Base-by-base conservation (phyloP, 495 filamentous ascomycete genomes). In the Xanthoparmelia taractica region DNA sequence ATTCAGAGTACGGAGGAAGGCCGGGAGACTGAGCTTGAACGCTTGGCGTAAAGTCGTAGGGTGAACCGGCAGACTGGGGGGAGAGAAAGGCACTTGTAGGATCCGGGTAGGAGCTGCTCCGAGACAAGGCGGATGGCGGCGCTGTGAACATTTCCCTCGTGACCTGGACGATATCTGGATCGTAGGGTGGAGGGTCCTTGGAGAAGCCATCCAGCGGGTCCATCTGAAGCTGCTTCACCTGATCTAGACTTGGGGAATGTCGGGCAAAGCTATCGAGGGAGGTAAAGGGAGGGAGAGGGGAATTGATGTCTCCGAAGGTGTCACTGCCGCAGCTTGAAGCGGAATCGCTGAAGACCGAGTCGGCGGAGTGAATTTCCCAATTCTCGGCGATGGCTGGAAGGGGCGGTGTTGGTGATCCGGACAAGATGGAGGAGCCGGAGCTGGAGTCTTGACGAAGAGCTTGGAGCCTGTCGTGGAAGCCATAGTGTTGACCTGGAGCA, bases 1-100 rank as follows among this genome's bases (percentile, higher is more conserved):
- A 84, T 63, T 86, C 83, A 25, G 75, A 75, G 63, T 82, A 85
- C 18, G 71, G 69, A 7, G 83, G 82, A 12, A 80, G 62, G 43
- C 63, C 66, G 34, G 65, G 65, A 17, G 65, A 67, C 55, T 67
- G 65, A 33, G 65, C 52, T 17, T 59, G 65, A 23, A 67, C 38
- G 18, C 57, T 64, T 20, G 65, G 61, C 52, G 68, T 70, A 61
- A 85, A 83, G 47, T 84, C 81, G 10, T 71, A 71, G 8, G 69
- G 69, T 15, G 69, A 71, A 11, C 69, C 69, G 37, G 64, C 65
- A 15, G 69, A 71, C 36, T 65, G 66, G 12, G 69, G 69, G 18
- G 69, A 71, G 2, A 71, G 63, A 54, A 71, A 71, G 29, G 69
- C 69, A 36, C 66, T 71, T 17, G 64, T 68, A 2, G 69, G 69